These are phyloP conservation scores for Volvariella volvacea DNA, from an alignment of 1,284 basidiomycete species.

Conservation along the genomic window DNA sequence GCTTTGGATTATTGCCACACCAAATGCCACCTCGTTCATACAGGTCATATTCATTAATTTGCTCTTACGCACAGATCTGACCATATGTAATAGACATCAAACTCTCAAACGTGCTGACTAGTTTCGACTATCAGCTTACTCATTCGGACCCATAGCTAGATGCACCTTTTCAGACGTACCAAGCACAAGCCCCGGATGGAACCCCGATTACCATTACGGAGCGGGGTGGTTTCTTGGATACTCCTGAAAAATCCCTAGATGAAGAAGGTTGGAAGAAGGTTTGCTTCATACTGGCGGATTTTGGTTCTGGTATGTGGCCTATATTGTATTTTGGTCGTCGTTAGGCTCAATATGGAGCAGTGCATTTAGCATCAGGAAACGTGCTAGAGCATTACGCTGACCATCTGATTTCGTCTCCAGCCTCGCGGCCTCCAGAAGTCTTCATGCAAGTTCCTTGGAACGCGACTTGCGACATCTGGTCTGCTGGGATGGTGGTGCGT, in stretches of 20 bases:
- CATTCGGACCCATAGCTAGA: background rate
- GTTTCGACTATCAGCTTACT: background rate
- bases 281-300: background rate
- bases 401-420: background rate
- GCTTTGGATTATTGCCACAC: background rate
- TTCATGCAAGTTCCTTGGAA: background rate
- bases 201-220: background rate
- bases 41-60: background rate
- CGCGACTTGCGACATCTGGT: background rate
- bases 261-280: background rate
- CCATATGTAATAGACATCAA: background rate
- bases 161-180: background rate
- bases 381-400: background rate
- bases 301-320: background rate
- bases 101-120: background rate
- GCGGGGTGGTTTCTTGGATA: background rate
- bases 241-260: background rate
- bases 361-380: background rate
- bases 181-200: background rate
- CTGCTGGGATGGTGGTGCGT: background rate
- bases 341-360: background rate
- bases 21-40: background rate
- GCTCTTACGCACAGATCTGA: background rate
- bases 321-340: background rate
- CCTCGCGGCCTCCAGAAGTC: background rate